Conservation (phyloP, 495 filamentous ascomycete genomes). For the Daldinia grandis region DNA sequence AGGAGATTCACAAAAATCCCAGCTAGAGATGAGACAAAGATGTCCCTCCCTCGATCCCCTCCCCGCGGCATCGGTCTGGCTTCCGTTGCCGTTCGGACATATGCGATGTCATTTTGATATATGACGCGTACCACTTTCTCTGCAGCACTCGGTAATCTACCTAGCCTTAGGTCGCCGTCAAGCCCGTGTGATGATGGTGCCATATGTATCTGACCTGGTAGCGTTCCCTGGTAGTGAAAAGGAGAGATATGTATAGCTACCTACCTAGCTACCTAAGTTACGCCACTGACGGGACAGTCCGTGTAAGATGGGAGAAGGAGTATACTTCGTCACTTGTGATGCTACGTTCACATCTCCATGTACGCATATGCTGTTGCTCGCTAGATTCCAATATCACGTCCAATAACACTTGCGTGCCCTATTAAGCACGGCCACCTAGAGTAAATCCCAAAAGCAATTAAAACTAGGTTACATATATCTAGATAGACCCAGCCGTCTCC, state of each 20-base stretch:
- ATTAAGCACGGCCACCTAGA: too few relatives aligned
- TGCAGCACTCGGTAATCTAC: slow-evolving; percentile 18
- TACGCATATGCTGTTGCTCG: neutral
- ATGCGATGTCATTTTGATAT: slow-evolving; percentile 23
- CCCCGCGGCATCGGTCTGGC: slow-evolving; percentile 16
- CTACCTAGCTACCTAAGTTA: neutral
- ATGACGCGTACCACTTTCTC: slow-evolving; percentile 19
- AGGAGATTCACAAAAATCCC: neutral
- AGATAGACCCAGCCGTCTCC: too few relatives aligned
- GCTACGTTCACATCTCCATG: neutral
- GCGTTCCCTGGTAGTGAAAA: too few relatives aligned
- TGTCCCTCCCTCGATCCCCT: neutral
- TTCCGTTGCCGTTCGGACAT: neutral
- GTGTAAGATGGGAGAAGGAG: neutral
- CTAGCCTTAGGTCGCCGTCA: slow-evolving; percentile 6
- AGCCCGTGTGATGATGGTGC: too few relatives aligned
- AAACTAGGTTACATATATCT: too few relatives aligned
- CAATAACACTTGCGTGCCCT: too few relatives aligned
- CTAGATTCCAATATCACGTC: too few relatives aligned
- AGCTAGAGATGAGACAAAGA: neutral
- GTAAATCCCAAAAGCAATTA: too few relatives aligned
- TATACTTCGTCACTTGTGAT: neutral
- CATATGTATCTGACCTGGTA: too few relatives aligned
- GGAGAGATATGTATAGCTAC: too few relatives aligned
- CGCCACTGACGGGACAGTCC: neutral